Evolutionary conservation across 371 early-diverging fungal species (phyloP), one percentile per base, ranked within the genome.

Genomic region (Mucor velutinosus): DNA sequence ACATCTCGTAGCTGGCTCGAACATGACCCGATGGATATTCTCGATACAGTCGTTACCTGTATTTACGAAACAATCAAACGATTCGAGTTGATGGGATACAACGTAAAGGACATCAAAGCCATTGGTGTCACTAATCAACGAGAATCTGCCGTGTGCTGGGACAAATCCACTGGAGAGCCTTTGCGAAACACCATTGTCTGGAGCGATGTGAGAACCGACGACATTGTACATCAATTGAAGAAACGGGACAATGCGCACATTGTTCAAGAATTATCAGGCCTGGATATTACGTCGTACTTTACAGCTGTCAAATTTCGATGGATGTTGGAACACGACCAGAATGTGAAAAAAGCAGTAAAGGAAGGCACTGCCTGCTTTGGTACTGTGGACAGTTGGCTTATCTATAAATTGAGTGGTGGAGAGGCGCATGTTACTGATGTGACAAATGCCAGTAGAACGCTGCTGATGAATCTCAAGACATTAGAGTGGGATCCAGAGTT

Each of bases 61-160:
- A 87, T 96, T 25, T 84, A 86, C 1, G 85, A 89, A 19, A 88
- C 89, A 0, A 76, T 87, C 35, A 80, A 83, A 47, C 89, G 91
- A 58, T 85, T 96, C 64, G 79, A 79, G 57, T 69, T 78, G 5
- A 69, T 83, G 56, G 95, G 94, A 37, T 76, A 90, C 60, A 57
- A 84, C 5, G 73, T 86, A 27, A 64, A 61, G 27, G 86, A 90
- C 71, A 84, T 97, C 65, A 89, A 86, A 70, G 79, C 85, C 76
- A 72, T 97, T 35, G 98, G 98, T 17, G 88, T 98, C 69, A 97
- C 97, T 29, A 98, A 97, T 76, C 98, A 98, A 80, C 87, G 98
- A 67, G 98, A 98, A 74, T 96, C 98, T 0, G 88, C 91, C 1
- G 86, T 95, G 25, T 91, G 86, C 11, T 98, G 97, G 96, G 94